phyloP scores from a whole-genome alignment of 1,284 basidiomycete genomes.

The Ceratobasidium sp. region DNA sequence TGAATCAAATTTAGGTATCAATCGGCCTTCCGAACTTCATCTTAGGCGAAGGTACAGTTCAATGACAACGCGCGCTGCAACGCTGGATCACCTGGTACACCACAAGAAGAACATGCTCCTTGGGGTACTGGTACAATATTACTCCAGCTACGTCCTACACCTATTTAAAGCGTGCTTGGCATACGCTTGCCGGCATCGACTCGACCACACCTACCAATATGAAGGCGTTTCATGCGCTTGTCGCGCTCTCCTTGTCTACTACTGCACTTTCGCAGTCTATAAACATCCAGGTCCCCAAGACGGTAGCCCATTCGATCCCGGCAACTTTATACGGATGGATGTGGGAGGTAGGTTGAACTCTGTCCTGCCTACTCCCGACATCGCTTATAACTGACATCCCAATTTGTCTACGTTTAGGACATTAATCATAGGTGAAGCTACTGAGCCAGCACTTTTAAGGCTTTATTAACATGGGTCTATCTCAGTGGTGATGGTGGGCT shows the following conservation, averaged over 20 bases:
- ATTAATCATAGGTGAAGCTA: constrained; percentile 47
- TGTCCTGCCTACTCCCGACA: neutral
- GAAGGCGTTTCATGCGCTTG: neutral
- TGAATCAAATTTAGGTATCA: neutral
- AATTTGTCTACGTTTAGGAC: constrained; percentile 16
- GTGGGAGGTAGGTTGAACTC: constrained; percentile 47
- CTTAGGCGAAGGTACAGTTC: neutral
- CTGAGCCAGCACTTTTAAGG: neutral
- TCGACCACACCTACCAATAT: too few species aligned
- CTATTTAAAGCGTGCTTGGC: too few species aligned
- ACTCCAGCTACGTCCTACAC: too few species aligned
- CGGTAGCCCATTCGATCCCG: constrained; percentile 43
- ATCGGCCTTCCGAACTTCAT: neutral
- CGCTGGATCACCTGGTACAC: neutral
- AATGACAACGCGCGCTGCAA: neutral
- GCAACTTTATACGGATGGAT: constrained; percentile 49
- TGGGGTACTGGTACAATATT: neutral
- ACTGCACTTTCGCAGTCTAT: constrained; percentile 25
- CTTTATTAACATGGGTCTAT: neutral
- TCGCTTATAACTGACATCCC: neutral
- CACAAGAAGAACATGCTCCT: neutral
- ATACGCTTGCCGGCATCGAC: too few species aligned
- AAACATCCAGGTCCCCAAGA: constrained; percentile 40
- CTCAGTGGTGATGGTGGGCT: constrained; percentile 49
- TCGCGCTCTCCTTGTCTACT: constrained; percentile 14